Evolutionary conservation across 371 early-diverging fungal species (phyloP).

Genomic region (Dichotomocladium elegans): DNA sequence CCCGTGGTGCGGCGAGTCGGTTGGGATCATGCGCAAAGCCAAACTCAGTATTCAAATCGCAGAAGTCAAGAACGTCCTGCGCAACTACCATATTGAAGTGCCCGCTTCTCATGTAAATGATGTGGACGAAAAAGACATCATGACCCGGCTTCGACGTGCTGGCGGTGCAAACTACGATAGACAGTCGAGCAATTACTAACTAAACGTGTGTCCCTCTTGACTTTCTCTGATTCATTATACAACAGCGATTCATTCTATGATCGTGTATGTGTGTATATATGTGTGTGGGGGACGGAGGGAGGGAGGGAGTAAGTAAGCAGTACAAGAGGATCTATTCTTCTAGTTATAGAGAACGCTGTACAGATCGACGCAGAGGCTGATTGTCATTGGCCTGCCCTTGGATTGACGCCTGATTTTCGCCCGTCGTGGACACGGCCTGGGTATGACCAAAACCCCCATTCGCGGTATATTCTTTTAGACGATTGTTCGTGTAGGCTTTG

Average conservation of each 20-base stretch:
- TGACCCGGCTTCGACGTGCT: constrained; percentile 58
- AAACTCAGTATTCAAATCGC: constrained; percentile 78
- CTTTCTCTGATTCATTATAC: no score
- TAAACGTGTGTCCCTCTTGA: no score
- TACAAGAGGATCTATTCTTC: no score
- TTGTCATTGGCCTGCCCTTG: not conserved
- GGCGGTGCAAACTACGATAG: constrained; percentile 73
- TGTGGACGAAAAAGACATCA: constrained; percentile 48
- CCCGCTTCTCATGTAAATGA: constrained; percentile 55
- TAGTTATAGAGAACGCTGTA: constrained; percentile 9
- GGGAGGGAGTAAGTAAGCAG: no score
- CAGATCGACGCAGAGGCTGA: constrained; percentile 17
- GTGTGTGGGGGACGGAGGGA: no score
- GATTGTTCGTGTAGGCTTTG: constrained; percentile 14
- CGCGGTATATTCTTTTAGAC: constrained; percentile 13
- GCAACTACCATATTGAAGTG: constrained; percentile 72
- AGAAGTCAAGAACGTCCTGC: constrained; percentile 72
- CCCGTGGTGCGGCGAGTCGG: constrained; percentile 77
- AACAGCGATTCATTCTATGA: no score
- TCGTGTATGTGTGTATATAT: no score
- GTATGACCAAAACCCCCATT: constrained; percentile 6
- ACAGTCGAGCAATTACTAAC: constrained; percentile 48
- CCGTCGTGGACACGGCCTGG: not conserved
- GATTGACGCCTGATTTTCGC: not conserved
- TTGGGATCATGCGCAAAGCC: constrained; percentile 85